phyloP scores from a whole-genome alignment of 2,329 filamentous ascomycete species.

The Didymella exigua region DNA sequence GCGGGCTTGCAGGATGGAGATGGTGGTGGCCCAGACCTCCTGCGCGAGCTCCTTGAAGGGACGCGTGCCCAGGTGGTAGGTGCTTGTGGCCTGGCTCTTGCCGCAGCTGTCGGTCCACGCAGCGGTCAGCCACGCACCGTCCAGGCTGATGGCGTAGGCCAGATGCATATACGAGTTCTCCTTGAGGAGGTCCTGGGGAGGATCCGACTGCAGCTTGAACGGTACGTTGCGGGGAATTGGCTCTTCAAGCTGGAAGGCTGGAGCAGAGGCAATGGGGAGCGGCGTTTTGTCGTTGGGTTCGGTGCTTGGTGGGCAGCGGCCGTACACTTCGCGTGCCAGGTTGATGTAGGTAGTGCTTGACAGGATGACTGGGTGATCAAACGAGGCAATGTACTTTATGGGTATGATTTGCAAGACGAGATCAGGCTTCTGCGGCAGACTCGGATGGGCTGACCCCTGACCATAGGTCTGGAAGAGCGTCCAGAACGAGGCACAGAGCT shows the following conservation, averaged over 20 bases:
- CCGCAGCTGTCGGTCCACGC: slow-evolving; percentile 83
- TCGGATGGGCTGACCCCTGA: slow-evolving; percentile 53
- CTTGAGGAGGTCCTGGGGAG: slow-evolving; percentile 73
- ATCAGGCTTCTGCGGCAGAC: slow-evolving; percentile 54
- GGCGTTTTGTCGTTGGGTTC: slow-evolving; percentile 44
- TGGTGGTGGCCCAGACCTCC: slow-evolving; percentile 79
- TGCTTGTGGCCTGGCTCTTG: slow-evolving; percentile 72
- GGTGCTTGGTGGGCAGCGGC: slow-evolving; percentile 66
- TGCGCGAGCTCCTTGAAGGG: slow-evolving; percentile 69
- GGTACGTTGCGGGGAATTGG: slow-evolving; percentile 72
- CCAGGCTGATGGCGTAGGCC: slow-evolving; percentile 75
- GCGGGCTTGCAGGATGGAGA: slow-evolving; percentile 71
- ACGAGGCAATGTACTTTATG: slow-evolving; percentile 68
- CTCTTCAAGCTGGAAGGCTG: slow-evolving; percentile 75
- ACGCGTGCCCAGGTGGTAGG: slow-evolving; percentile 71
- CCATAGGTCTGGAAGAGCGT: slow-evolving; percentile 69
- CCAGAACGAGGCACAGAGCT: slow-evolving; percentile 76
- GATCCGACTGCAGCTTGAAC: slow-evolving; percentile 71
- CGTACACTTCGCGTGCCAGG: slow-evolving; percentile 77
- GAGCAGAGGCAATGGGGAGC: slow-evolving; percentile 64
- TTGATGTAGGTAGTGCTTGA: slow-evolving; percentile 64
- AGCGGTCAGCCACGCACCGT: slow-evolving; percentile 77
- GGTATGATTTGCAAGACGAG: slow-evolving; percentile 80
- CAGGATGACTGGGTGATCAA: slow-evolving; percentile 66
- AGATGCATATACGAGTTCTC: slow-evolving; percentile 83